Conservation (phyloP, 352 stramenopile genomes). For the Globisporangium polare region DNA sequence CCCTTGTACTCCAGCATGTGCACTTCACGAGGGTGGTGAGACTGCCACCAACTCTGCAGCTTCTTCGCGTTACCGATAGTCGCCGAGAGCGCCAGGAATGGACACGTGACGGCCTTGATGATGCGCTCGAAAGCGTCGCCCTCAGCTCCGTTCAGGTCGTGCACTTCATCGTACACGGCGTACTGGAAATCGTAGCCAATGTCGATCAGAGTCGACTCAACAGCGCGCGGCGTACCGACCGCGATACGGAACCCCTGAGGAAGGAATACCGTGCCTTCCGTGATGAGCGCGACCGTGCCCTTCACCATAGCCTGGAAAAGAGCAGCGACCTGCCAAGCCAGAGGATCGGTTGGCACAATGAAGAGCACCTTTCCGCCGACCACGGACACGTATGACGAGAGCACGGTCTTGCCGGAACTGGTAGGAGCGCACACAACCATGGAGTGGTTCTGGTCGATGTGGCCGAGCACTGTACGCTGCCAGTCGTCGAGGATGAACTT, state of each 20-base stretch:
- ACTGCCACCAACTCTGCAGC: constrained; percentile 94
- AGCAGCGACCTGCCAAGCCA: constrained; percentile 98
- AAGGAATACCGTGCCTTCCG: constrained; percentile 86
- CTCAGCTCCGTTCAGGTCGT: constrained; percentile 96
- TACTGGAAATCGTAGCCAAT: constrained; percentile 96
- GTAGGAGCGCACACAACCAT: constrained; percentile 98
- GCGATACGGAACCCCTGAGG: constrained; percentile 87
- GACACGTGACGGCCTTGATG: constrained; percentile 93
- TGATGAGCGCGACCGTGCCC: constrained; percentile 95
- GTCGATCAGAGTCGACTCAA: constrained; percentile 92
- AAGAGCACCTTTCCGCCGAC: constrained; percentile 80
- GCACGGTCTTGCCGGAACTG: constrained; percentile 95
- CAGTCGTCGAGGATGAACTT: constrained; percentile 96
- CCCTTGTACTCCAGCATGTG: constrained; percentile 95
- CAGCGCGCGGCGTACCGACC: constrained; percentile 93
- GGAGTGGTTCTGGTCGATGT: constrained; percentile 95
- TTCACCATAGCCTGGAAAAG: constrained; percentile 98
- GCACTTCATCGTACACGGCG: constrained; percentile 98
- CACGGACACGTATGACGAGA: constrained; percentile 83
- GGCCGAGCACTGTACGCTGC: constrained; percentile 94
- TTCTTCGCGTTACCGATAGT: constrained; percentile 97
- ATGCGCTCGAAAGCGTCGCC: constrained; percentile 96
- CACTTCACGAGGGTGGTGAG: constrained; percentile 83
- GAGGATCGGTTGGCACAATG: constrained; percentile 95
- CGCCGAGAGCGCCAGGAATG: constrained; percentile 96